Conservation (phyloP, 306 rosid genomes). For the Trifolium pratense region DNA sequence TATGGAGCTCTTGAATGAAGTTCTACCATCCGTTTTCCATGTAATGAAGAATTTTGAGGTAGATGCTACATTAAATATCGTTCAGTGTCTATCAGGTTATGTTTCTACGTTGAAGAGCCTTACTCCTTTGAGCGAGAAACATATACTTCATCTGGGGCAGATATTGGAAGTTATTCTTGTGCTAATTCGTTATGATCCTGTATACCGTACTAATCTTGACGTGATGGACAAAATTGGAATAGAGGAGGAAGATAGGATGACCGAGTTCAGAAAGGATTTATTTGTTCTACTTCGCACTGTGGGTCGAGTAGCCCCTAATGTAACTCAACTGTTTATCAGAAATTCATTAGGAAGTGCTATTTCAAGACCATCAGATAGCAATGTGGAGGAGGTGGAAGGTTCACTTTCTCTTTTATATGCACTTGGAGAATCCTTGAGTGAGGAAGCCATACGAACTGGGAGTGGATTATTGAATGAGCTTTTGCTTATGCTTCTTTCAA, state of each 20-base stretch:
- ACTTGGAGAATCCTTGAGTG: conserved; percentile 80
- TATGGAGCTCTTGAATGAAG: conserved; percentile 67
- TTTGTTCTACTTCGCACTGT: conserved; percentile 67
- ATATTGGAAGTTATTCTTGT: conserved; percentile 81
- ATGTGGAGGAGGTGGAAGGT: conserved; percentile 91
- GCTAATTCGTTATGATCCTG: conserved; percentile 76
- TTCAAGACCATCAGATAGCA: conserved; percentile 67
- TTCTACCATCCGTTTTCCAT: conserved; percentile 80
- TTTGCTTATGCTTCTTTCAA: conserved; percentile 77
- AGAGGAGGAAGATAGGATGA: conserved; percentile 95
- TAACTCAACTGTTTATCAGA: conserved; percentile 74
- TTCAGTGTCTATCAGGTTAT: conserved; percentile 85
- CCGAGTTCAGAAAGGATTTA: conserved; percentile 86
- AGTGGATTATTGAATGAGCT: conserved; percentile 74
- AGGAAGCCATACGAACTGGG: conserved; percentile 70
- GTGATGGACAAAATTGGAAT: conserved; percentile 81
- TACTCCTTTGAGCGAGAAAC: conserved; percentile 71
- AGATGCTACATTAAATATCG: conserved; percentile 75
- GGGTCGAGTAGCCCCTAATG: conserved; percentile 71
- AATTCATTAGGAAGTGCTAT: conserved; percentile 70
- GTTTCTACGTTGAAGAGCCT: conserved; percentile 76
- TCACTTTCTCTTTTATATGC: conserved; percentile 84
- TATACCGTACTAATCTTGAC: conserved; percentile 71
- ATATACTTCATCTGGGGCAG: conserved; percentile 77
- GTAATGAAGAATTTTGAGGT: conserved; percentile 81